Percentiles rank a stretch among this genome's conserved stretches.
These are phyloP conservation scores for Malassezia psittaci DNA, from an alignment of 1,284 basidiomycete species.

Conservation along the genomic window DNA sequence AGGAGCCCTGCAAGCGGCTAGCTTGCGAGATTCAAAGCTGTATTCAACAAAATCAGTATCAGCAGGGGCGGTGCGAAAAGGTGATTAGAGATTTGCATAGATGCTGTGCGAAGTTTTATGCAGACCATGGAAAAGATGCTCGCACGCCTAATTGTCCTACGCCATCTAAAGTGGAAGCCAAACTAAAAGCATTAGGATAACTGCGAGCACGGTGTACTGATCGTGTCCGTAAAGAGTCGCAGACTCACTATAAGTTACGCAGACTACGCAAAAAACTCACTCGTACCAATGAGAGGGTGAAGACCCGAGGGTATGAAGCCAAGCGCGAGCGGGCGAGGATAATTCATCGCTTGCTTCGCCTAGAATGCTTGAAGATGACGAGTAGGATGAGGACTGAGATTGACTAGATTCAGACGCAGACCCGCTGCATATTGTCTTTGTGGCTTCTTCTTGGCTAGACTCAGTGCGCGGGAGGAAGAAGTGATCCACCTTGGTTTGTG, in stretches of 20 bases:
- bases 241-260: too few relatives aligned
- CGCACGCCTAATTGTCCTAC: constrained; percentile 38
- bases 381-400: background rate
- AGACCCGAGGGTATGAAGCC: constrained; percentile 8
- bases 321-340: constrained; percentile 1
- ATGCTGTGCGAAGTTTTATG: constrained; percentile 40
- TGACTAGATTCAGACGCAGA: too few relatives aligned
- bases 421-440: too few relatives aligned
- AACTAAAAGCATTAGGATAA: background rate
- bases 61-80: constrained; percentile 38
- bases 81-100: constrained; percentile 37
- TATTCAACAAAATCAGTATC: constrained; percentile 32
- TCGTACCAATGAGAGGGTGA: constrained; percentile 11
- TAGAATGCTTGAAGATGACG: constrained; percentile 5
- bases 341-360: constrained; percentile 10
- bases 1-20: constrained; percentile 35
- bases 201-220: too few relatives aligned
- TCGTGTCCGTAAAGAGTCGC: too few relatives aligned
- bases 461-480: background rate
- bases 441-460: too few relatives aligned
- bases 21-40: constrained; percentile 42
- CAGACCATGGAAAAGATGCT: constrained; percentile 23
- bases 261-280: background rate
- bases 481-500: constrained; percentile 8
- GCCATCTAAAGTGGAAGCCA: constrained; percentile 8